Evolutionary conservation across 495 filamentous ascomycete genomes (phyloP), one percentile per base, ranked within the genome.

Genomic region (Aspergillus nidulans): DNA sequence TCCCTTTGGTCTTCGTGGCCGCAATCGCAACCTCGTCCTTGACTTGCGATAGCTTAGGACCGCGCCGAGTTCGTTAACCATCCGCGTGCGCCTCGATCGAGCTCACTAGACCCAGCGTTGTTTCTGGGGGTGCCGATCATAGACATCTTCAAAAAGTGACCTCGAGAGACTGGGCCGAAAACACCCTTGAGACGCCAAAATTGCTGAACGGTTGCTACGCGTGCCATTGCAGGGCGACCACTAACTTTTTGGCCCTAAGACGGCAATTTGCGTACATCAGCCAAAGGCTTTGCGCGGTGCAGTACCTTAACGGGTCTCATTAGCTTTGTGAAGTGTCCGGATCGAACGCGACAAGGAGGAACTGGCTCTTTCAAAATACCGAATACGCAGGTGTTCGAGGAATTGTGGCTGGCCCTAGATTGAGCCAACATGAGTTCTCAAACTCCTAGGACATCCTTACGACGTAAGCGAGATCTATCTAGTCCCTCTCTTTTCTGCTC

Each of bases 401-500:
- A 34, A 32, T 23, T 30, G 23, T 7, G 23, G 15, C 41, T 19
- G 34, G 42, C 30, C 36, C 44, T 32, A 42, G 32, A 41, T 24
- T n/a, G 30, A 55, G 46, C 43, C 51, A 61, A 47, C 23, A 71
- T 71, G 68, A 52, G 56, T 43, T 46, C 49, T 42, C 60, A 55
- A 41, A 66, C 63, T 26, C 59, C 62, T 20, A 63, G 68, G 32
- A 65, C 68, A 24, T 67, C 63, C 32, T 41, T 66, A 32, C 60
- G 68, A 61, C 57, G 68, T 61, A 60, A 60, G 57, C 23, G 24
- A 2, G n/a, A 50, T 20, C 15, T 48, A 19, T 3, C 39, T 8
- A 13, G 20, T 55, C 6, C 8, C 18, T 6, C 16, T 26, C 40
- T 49, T 15, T 38, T 55, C n/a, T 51, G 6, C 19, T 7, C 9